Conservation (phyloP, 495 filamentous ascomycete species). For the Lasiosphaeria hispida region DNA sequence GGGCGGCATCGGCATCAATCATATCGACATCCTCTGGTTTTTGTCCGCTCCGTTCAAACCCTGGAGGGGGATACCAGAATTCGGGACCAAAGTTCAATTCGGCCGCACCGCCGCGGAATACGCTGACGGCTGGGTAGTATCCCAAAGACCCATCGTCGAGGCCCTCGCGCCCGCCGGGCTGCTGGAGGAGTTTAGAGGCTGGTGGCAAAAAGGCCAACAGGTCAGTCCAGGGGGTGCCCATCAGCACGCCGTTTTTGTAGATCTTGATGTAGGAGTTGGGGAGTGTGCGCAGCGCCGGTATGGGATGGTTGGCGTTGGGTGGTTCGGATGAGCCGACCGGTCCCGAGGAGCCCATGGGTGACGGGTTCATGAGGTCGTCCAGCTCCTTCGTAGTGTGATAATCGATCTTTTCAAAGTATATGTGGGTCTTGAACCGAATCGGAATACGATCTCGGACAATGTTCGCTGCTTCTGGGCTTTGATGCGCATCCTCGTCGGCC, state of each 20-base stretch:
- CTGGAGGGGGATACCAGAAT: slow-evolving; percentile 83
- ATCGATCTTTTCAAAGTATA: slow-evolving; percentile 94
- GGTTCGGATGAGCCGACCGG: slow-evolving; percentile 39
- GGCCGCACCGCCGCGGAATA: slow-evolving; percentile 85
- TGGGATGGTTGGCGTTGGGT: slow-evolving; percentile 69
- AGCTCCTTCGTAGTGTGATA: slow-evolving; percentile 85
- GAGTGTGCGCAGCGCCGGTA: slow-evolving; percentile 72
- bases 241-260: slow-evolving; percentile 84
- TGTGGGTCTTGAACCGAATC: slow-evolving; percentile 86
- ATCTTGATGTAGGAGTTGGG: slow-evolving; percentile 82
- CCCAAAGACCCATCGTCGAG: slow-evolving; percentile 92
- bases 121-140: slow-evolving; percentile 91
- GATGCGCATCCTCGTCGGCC: slow-evolving; percentile 53
- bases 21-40: slow-evolving; percentile 48
- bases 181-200: slow-evolving; percentile 72
- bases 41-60: slow-evolving; percentile 32
- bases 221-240: slow-evolving; percentile 86
- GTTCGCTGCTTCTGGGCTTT: slow-evolving; percentile 52
- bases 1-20: slow-evolving; percentile 35
- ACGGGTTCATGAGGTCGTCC: slow-evolving; percentile 78
- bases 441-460: slow-evolving; percentile 93
- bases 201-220: slow-evolving; percentile 91
- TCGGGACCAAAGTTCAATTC: slow-evolving; percentile 87
- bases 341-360: slow-evolving; percentile 51
- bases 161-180: slow-evolving; percentile 71